Evolutionary conservation across 768 basidiomycete genomes (phyloP), one percentile per base, ranked within the genome.

Genomic region (Chalciporus pseudorubinellus): DNA sequence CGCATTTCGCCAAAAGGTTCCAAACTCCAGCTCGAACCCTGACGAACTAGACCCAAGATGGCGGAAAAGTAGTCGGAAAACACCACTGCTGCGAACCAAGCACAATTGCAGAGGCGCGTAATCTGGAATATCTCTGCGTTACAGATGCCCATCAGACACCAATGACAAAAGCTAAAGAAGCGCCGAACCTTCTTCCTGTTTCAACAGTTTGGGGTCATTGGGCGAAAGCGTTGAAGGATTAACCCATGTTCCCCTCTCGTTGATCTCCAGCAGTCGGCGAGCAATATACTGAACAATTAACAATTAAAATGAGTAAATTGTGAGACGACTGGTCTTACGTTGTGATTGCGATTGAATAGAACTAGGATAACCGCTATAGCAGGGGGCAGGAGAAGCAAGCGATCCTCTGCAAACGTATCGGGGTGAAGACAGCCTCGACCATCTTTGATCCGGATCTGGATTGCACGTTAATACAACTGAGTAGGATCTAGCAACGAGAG

Each of bases 301-400:
- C 52, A 20, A 44, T 39, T 1, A 39, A 39, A 33, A 40, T 16
- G 26, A 4, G 5, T 2, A 7, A 46, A 39, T 2, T 13, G 13
- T 2, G 47, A 44, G 38, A 48, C 28, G 7, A 1, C 19, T 5
- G 26, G 5, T 3, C 84, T 55, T 56, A 91, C 90, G 60, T 90
- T 93, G 62, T 93, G 91, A 55, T 93, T 93, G n/a, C 91, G 79
- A 62, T 77, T 89, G 77, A 92, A 93, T n/a, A 91, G 64, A n/a
- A 92, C 78, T 19, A 93, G 76, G n/a, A 92, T 65, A 4, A 77
- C 82, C 52, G 85, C 82, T 46, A 84, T 82, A 1, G 82, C 83
- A 0, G 90, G 90, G 1, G 91, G 91, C n/a, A 92, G 80, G 8
- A 89, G 74, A 19, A 91, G 72, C 5, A 93, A 70, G 34, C 91